Percentiles rank a stretch among this genome's conserved stretches.
Conservation (phyloP, 2,329 filamentous ascomycete genomes). For the Claviceps pazoutovae region DNA sequence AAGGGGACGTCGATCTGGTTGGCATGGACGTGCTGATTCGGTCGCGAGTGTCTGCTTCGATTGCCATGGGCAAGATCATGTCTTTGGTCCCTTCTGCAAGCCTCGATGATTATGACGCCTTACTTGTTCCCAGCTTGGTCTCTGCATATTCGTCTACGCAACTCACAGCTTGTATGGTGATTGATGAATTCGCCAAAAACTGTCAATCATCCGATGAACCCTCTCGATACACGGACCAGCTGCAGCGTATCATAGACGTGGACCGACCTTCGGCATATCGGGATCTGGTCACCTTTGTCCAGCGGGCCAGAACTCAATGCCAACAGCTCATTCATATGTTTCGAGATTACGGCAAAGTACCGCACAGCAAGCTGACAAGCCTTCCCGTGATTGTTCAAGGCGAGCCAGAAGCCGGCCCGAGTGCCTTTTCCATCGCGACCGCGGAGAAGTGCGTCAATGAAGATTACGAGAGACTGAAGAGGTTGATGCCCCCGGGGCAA, state of each 20-base stretch:
- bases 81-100: constrained; percentile 53
- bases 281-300: constrained; percentile 79
- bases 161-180: constrained; percentile 64
- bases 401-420: constrained; percentile 79
- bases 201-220: constrained; percentile 27
- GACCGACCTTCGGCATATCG: constrained; percentile 74
- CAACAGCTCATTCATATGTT: constrained; percentile 83
- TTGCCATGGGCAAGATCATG: constrained; percentile 76
- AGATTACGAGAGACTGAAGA: constrained; percentile 81
- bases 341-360: constrained; percentile 75
- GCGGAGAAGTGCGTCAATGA: constrained; percentile 77
- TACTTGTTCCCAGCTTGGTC: constrained; percentile 50
- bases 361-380: constrained; percentile 58
- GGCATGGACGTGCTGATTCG: constrained; percentile 78
- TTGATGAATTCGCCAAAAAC: constrained; percentile 75
- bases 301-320: constrained; percentile 82
- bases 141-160: constrained; percentile 77
- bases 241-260: constrained; percentile 66
- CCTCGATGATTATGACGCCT: constrained; percentile 49
- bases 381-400: constrained; percentile 90
- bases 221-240: constrained; percentile 42
- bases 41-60: constrained; percentile 76
- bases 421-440: constrained; percentile 75
- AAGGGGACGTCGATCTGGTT: constrained; percentile 89
- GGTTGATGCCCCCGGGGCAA: constrained; percentile 75